phyloP scores from a whole-genome alignment of 441 rosid species.

The Gossypium lobatum region DNA sequence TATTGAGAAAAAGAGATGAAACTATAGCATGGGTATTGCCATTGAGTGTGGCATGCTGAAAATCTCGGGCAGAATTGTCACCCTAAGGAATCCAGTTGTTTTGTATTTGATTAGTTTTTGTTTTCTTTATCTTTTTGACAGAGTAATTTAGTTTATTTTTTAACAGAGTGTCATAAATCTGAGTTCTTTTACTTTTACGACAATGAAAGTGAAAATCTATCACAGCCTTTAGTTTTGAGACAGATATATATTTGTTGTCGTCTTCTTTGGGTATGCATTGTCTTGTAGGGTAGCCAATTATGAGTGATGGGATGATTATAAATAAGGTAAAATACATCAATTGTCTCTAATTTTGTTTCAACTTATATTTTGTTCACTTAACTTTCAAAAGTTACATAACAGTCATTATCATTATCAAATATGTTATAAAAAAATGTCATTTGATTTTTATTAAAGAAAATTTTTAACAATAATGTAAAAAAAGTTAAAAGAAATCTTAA shows the following conservation, averaged over 20 bases:
- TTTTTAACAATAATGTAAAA: too few species aligned
- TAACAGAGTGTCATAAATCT: neutral
- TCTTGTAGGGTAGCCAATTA: neutral
- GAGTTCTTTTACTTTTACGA: neutral
- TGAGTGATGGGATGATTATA: too few species aligned
- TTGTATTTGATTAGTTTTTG: slow-evolving; percentile 38
- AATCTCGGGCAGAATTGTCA: slow-evolving; percentile 28
- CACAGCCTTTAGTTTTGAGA: neutral
- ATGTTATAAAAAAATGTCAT: too few species aligned
- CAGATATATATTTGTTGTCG: neutral
- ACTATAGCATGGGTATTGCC: slow-evolving; percentile 35
- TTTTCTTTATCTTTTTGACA: slow-evolving; percentile 1
- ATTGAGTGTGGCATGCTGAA: slow-evolving; percentile 4
- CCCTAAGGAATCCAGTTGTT: slow-evolving; percentile 30
- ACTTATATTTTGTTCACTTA: too few species aligned
- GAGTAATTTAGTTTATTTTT: slow-evolving; percentile 31
- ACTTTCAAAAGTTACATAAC: too few species aligned
- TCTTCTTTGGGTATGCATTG: neutral
- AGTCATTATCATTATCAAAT: too few species aligned
- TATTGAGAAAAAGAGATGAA: slow-evolving; percentile 23
- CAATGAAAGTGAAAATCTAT: neutral
- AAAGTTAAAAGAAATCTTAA: too few species aligned
- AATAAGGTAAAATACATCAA: too few species aligned
- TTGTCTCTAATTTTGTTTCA: too few species aligned
- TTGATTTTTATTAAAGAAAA: too few species aligned